Evolutionary conservation across 352 stramenopile species (phyloP).

Genomic region (Phytophthora constricta): DNA sequence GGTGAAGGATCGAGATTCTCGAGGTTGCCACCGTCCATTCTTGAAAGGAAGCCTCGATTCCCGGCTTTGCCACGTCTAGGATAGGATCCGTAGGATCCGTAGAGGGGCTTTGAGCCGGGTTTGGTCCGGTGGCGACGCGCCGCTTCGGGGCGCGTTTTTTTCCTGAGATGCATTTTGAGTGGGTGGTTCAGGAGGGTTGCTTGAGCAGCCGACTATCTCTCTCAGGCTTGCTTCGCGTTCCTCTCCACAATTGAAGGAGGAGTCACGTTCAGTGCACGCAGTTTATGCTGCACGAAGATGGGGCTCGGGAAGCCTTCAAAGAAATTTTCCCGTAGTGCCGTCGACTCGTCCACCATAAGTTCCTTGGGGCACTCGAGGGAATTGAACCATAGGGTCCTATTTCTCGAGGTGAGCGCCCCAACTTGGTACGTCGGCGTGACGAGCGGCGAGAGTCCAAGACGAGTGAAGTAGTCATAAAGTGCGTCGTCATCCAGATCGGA

Average conservation of each 20-base stretch:
- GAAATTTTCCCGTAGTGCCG: constrained; percentile 3
- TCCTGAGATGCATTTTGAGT: too few species aligned
- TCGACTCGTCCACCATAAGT: background rate
- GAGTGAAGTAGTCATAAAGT: constrained; percentile 15
- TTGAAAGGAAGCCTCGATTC: background rate
- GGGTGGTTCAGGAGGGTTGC: too few species aligned
- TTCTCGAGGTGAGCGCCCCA: constrained; percentile 7
- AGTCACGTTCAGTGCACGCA: background rate
- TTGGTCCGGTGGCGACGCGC: too few species aligned
- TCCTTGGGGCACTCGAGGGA: background rate
- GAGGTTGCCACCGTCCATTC: too few species aligned
- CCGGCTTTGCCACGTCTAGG: constrained; percentile 6
- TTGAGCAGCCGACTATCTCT: background rate
- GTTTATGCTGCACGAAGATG: constrained; percentile 19
- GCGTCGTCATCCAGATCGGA: background rate
- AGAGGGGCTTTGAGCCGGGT: too few species aligned
- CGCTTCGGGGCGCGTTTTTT: too few species aligned
- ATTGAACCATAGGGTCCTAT: constrained; percentile 10
- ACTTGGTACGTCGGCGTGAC: constrained; percentile 12
- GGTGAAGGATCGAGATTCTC: too few species aligned
- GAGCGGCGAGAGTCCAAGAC: background rate
- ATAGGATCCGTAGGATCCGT: too few species aligned
- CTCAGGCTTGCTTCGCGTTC: background rate
- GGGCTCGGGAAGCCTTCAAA: constrained; percentile 2
- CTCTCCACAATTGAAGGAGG: constrained; percentile 6